Evolutionary conservation across 2,329 filamentous ascomycete species (phyloP), one percentile per base, ranked within the genome.

Genomic region (Ploettnerulaceae sp.): DNA sequence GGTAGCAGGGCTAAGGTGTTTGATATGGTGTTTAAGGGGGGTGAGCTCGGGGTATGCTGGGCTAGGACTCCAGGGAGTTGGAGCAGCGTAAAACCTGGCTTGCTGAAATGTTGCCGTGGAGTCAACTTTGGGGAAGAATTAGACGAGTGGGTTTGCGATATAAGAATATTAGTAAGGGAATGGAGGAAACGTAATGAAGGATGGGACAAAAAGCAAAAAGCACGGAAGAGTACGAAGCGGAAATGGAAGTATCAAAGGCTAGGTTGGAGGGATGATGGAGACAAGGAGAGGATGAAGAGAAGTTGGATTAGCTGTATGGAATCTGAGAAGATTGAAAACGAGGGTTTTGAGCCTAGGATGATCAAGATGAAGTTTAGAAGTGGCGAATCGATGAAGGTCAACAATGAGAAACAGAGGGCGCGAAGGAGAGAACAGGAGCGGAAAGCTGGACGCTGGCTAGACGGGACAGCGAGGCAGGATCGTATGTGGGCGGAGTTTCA

Each of bases 371-470:
- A 29, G 17, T 14, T 33, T 14, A n/a, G 5, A 14, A 12, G 34
- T 22, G 42, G 29, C 7, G 15, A 25, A 4, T 15, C 25, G 4
- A 12, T 43, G 26, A 50, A 51, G 26, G 45, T 55, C 7, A 49
- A 52, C 43, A 54, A 43, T 17, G 53, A 55, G n/a, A 20, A 41
- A 18, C 58, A 54, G 53, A 25, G 57, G 12, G 42, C 40, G 8
- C 32, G 45, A 17, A 28, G 57, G 20, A 43, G 55, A 38, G 9
- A 6, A 4, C 52, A 56, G 35, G 58, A 60, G 52, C 55, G 52
- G 49, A 57, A 51, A n/a, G 51, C 54, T 9, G 57, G 57, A 2
- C 26, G 59, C 9, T 59, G 59, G 56, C 51, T 48, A 4, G 57
- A 57, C 41, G 56, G 53, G 8, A 58, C 50, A 0, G 25, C 43